Evolutionary conservation across 306 rosid species (phyloP).

Genomic region (Bauhinia variegata): DNA sequence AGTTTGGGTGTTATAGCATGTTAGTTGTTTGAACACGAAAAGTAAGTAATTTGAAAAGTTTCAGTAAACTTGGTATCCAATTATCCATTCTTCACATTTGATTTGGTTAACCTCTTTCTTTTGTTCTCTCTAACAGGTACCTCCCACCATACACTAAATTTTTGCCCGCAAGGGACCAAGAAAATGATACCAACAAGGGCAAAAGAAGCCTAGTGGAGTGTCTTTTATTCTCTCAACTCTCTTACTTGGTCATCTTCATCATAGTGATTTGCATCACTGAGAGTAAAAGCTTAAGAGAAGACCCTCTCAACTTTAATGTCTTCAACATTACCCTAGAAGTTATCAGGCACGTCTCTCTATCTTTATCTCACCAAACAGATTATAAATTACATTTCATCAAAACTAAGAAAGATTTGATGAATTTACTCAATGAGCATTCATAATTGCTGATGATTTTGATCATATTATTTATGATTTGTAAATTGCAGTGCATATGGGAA

Average conservation of each 20-base stretch:
- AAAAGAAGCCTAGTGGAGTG: conserved; percentile 34
- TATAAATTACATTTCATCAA: too few relatives aligned
- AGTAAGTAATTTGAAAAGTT: too few relatives aligned
- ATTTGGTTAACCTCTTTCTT: too few relatives aligned
- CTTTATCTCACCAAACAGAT: too few relatives aligned
- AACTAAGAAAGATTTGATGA: too few relatives aligned
- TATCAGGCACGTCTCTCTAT: too few relatives aligned
- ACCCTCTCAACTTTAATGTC: conserved; percentile 71
- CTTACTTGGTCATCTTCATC: conserved; percentile 61
- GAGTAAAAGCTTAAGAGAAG: conserved; percentile 58
- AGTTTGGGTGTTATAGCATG: too few relatives aligned
- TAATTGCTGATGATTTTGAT: too few relatives aligned
- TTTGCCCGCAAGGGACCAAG: conserved; percentile 32
- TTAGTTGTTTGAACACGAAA: too few relatives aligned
- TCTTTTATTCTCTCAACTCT: conserved; percentile 58
- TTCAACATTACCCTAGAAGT: conserved; percentile 38
- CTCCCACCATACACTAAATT: conserved; percentile 64
- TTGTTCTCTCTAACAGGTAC: conserved; percentile 43
- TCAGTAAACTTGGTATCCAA: too few relatives aligned
- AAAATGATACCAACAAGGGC: not conserved
- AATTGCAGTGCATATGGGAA: conserved; percentile 4
- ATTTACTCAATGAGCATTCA: too few relatives aligned
- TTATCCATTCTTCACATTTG: too few relatives aligned
- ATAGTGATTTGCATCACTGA: conserved; percentile 70
- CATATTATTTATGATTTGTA: not conserved